Evolutionary conservation across 345 rosid genomes (phyloP).

Genomic region (Eucalyptus rudis): DNA sequence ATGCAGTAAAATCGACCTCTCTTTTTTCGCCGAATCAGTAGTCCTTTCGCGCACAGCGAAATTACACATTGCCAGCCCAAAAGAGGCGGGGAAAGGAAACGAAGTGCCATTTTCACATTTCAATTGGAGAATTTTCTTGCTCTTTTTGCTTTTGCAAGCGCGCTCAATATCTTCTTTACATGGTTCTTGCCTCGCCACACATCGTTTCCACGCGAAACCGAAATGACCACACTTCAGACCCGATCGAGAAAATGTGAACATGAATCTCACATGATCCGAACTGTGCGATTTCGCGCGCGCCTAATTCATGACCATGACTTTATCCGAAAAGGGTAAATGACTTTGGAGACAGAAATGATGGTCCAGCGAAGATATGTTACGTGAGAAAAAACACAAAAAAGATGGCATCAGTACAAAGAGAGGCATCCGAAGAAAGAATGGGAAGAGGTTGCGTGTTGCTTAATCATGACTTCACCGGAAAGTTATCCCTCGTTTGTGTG

Average conservation of each 20-base stretch:
- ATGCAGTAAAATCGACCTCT: not conserved
- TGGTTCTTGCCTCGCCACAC: not conserved
- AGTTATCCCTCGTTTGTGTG: not conserved
- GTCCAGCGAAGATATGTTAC: not conserved
- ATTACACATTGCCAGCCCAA: not conserved
- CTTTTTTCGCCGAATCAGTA: not conserved
- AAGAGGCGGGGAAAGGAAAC: not conserved
- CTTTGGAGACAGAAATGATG: conserved; percentile 7
- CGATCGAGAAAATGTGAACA: not conserved
- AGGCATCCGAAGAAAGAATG: conserved; percentile 12
- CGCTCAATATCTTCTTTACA: not conserved
- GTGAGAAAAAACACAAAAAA: not conserved
- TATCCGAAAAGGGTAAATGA: conserved; percentile 5
- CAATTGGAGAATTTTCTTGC: not conserved
- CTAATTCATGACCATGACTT: not conserved
- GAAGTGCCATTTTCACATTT: not conserved
- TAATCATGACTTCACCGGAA: not conserved
- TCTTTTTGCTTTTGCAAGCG: not conserved
- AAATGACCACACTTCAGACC: not conserved
- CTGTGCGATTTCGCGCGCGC: not conserved
- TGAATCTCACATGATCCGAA: not conserved
- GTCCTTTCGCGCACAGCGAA: not conserved
- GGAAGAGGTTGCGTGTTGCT: not conserved
- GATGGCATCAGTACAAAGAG: not conserved
- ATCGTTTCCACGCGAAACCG: not conserved